Conservation (phyloP, 2,329 filamentous ascomycete species). For the Pyrenochaeta sp. region DNA sequence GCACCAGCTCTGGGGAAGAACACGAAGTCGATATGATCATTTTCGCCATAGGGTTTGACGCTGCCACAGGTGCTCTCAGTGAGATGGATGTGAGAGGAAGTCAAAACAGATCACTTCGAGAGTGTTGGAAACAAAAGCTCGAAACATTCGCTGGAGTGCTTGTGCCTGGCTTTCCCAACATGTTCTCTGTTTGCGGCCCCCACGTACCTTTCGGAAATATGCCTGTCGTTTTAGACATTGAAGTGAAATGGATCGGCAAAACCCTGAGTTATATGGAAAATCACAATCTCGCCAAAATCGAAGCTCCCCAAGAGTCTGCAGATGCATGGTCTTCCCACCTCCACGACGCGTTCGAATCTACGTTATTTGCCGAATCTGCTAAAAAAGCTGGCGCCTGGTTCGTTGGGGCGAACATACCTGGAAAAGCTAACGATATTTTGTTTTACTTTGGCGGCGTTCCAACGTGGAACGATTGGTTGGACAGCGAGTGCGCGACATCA, state of each 20-base stretch:
- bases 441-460: background rate
- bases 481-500: no score
- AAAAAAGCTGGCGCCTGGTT: background rate
- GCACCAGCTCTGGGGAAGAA: background rate
- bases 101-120: background rate
- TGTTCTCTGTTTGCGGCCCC: constrained; percentile 47
- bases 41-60: background rate
- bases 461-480: no score
- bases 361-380: background rate
- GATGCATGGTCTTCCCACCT: no score
- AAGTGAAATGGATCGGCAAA: constrained; percentile 3
- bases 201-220: constrained; percentile 50
- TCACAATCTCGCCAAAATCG: no score
- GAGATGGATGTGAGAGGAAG: background rate
- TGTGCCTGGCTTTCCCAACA: constrained; percentile 37
- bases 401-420: background rate
- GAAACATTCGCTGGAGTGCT: constrained; percentile 40
- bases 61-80: background rate
- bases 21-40: background rate
- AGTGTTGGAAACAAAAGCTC: background rate
- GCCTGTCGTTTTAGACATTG: constrained; percentile 18
- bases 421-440: background rate
- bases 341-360: background rate
- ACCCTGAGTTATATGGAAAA: no score
- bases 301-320: no score